These are phyloP conservation scores for Xylariaceae sp. DNA, from an alignment of 2,329 filamentous ascomycete genomes.

Conservation along the genomic window DNA sequence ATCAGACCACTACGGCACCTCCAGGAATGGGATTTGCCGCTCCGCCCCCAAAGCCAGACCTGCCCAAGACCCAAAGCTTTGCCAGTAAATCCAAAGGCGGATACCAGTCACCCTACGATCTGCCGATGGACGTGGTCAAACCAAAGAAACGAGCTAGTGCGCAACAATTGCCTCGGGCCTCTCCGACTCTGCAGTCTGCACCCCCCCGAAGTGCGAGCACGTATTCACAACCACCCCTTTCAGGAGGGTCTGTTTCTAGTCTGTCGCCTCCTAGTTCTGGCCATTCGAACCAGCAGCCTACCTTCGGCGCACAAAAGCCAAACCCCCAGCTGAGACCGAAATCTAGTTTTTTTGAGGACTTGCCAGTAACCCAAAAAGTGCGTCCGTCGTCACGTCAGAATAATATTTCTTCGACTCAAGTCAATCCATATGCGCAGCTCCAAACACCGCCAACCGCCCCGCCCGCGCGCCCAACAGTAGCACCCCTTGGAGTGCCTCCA, in stretches of 20 bases:
- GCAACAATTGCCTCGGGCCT: constrained; percentile 47
- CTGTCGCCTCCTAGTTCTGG: constrained; percentile 37
- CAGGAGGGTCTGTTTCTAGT: constrained; percentile 23
- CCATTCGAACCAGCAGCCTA: constrained; percentile 32
- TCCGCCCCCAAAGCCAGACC: constrained; percentile 39
- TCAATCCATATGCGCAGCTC: constrained; percentile 33
- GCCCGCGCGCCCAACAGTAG: constrained; percentile 21
- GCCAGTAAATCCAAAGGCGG: constrained; percentile 85
- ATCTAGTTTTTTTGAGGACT: constrained; percentile 71
- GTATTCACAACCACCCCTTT: constrained; percentile 31
- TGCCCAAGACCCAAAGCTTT: constrained; percentile 72
- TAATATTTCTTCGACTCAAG: constrained; percentile 38
- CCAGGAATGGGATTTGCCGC: constrained; percentile 36
- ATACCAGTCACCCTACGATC: constrained; percentile 90
- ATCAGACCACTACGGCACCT: constrained; percentile 26
- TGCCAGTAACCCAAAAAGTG: constrained; percentile 61
- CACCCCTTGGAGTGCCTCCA: constrained; percentile 14
- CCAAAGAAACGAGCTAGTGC: constrained; percentile 62
- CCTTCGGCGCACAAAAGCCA: constrained; percentile 31
- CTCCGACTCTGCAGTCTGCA: constrained; percentile 44
- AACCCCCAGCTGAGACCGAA: constrained; percentile 37
- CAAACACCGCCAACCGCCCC: constrained; percentile 28
- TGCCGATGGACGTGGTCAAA: constrained; percentile 83
- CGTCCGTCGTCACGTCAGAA: constrained; percentile 57
- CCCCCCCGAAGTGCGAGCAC: constrained; percentile 62